Evolutionary conservation across 1,284 basidiomycete species (phyloP).

Genomic region (Wolfiporia cocos): DNA sequence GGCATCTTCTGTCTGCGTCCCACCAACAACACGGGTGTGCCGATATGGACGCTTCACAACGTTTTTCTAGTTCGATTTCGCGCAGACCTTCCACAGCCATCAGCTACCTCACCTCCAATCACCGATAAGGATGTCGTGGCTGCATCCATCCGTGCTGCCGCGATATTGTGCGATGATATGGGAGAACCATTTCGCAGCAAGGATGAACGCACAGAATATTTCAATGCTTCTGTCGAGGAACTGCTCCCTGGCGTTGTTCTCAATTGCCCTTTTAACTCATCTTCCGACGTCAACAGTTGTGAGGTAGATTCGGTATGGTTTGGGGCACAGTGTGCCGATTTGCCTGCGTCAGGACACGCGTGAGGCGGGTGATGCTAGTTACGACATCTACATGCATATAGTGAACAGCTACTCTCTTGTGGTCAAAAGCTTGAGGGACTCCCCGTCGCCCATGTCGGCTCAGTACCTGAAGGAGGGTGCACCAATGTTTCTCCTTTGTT

Average conservation of each 20-base stretch:
- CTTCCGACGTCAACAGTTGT: not conserved
- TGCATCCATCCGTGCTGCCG: not conserved
- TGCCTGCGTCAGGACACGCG: not conserved
- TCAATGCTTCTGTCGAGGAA: not conserved
- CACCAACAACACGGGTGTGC: not conserved
- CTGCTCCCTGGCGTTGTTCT: not conserved
- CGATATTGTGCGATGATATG: not conserved
- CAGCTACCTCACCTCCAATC: not conserved
- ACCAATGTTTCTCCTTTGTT: not conserved
- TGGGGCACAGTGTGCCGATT: not conserved
- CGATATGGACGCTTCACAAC: not conserved
- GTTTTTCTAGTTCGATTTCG: not conserved
- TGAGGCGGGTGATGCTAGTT: not conserved
- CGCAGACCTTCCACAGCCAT: not conserved
- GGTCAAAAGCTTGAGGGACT: not conserved
- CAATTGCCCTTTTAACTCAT: not conserved
- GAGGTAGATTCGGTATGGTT: not conserved
- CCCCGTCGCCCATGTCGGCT: not conserved
- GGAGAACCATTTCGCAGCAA: not conserved
- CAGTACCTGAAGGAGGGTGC: not conserved
- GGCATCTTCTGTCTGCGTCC: not conserved
- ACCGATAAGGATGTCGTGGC: not conserved
- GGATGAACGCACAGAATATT: not conserved
- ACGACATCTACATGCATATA: not conserved
- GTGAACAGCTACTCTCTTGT: not conserved